Evolutionary conservation across 1,139 yeast species (phyloP).

Genomic region (Suhomyces taliae): DNA sequence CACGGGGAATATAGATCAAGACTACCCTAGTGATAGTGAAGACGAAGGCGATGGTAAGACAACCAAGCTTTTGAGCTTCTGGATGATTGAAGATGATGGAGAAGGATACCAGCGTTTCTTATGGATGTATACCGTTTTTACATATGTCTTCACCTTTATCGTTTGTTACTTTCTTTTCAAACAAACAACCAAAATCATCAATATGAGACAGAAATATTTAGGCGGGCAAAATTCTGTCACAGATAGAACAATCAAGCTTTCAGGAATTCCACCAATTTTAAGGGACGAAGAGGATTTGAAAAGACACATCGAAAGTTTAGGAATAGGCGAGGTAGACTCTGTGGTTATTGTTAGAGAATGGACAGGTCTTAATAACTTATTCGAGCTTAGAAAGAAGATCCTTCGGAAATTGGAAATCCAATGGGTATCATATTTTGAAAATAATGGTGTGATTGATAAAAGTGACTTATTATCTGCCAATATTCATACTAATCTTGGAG

Average conservation of each 20-base stretch:
- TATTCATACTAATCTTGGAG: conserved; percentile 33
- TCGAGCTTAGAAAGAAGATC: conserved; percentile 55
- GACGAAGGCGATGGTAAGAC: conserved; percentile 12
- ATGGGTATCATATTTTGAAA: conserved; percentile 73
- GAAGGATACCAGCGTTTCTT: conserved; percentile 19
- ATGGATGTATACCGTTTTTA: conserved; percentile 74
- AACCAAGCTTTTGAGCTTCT: conserved; percentile 1
- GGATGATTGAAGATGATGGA: not conserved
- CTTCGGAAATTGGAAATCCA: conserved; percentile 62
- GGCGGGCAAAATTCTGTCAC: conserved; percentile 90
- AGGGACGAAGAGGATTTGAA: conserved; percentile 68
- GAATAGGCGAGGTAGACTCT: conserved; percentile 76
- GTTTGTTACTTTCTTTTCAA: conserved; percentile 61
- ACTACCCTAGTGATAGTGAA: conserved; percentile 47
- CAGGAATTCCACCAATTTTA: conserved; percentile 87
- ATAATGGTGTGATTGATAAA: conserved; percentile 31
- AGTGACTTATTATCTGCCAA: conserved; percentile 30
- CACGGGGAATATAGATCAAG: conserved; percentile 66
- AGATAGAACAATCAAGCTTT: conserved; percentile 83
- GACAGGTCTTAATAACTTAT: conserved; percentile 67
- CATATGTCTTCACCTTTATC: conserved; percentile 76
- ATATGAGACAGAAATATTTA: conserved; percentile 75
- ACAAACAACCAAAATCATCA: conserved; percentile 71
- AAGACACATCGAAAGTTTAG: conserved; percentile 71
- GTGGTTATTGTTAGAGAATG: conserved; percentile 84